A percentile compares a stretch with the other conserved stretches of the same genome.
These are phyloP conservation scores for Butyriboletus loyo DNA, from an alignment of 768 basidiomycete genomes.

Conservation along the genomic window DNA sequence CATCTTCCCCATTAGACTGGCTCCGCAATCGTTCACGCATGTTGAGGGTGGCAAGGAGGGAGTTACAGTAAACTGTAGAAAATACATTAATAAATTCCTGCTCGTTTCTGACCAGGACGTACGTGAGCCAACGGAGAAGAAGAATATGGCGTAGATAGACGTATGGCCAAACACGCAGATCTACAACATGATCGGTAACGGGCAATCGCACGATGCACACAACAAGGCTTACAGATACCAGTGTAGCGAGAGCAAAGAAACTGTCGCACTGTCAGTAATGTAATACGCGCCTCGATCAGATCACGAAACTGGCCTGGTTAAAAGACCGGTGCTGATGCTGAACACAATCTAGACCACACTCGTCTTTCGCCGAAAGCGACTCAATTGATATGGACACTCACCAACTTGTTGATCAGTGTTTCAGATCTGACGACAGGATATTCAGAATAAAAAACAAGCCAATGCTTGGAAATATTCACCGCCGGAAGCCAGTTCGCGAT, in stretches of 20 bases:
- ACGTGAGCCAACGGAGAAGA: slow-evolving; percentile 59
- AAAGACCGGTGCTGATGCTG: slow-evolving; percentile 42
- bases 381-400: too few relatives aligned
- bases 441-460: not conserved
- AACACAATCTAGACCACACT: slow-evolving; percentile 47
- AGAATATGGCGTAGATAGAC: slow-evolving; percentile 59
- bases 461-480: too few relatives aligned
- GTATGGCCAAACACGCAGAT: slow-evolving; percentile 43
- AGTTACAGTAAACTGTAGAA: slow-evolving; percentile 45
- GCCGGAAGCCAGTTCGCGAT: too few relatives aligned
- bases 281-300: not conserved
- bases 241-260: slow-evolving; percentile 52
- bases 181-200: slow-evolving; percentile 25
- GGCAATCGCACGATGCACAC: not conserved
- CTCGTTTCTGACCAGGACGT: slow-evolving; percentile 23
- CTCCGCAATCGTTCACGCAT: slow-evolving; percentile 46
- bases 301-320: slow-evolving; percentile 28
- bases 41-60: slow-evolving; percentile 59
- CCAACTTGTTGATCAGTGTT: slow-evolving; percentile 50
- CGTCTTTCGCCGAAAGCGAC: too few relatives aligned
- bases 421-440: slow-evolving; percentile 35
- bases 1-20: slow-evolving; percentile 2
- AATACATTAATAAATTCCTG: not conserved
- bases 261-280: slow-evolving; percentile 23
- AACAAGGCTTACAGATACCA: slow-evolving; percentile 41